phyloP scores from a whole-genome alignment of 768 basidiomycete genomes.

The Fomitopsis pulvina region DNA sequence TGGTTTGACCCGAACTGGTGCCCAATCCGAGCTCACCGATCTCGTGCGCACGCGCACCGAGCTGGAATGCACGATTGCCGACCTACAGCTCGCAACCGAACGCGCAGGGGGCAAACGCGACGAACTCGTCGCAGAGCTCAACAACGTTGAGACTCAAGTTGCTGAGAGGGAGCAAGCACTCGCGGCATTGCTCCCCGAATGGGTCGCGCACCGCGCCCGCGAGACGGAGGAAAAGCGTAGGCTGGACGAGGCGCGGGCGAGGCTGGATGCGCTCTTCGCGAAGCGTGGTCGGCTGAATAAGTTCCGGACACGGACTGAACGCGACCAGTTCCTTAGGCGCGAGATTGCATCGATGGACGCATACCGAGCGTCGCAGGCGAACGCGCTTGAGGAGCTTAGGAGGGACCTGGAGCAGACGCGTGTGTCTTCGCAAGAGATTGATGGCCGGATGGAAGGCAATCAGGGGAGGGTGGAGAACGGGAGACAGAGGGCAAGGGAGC shows the following conservation, averaged over 20 bases:
- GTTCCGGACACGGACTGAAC: constrained; percentile 76
- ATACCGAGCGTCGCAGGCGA: constrained; percentile 49
- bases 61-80: constrained; percentile 75
- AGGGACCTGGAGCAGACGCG: constrained; percentile 43
- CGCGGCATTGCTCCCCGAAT: constrained; percentile 60
- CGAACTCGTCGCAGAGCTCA: constrained; percentile 59
- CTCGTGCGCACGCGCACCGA: constrained; percentile 81
- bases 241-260: constrained; percentile 70
- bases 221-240: constrained; percentile 53
- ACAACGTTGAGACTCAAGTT: constrained; percentile 53
- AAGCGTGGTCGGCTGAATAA: constrained; percentile 88
- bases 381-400: constrained; percentile 47
- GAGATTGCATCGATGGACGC: constrained; percentile 68
- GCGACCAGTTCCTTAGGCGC: constrained; percentile 76
- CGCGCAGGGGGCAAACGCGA: constrained; percentile 59
- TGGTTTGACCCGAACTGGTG: constrained; percentile 62
- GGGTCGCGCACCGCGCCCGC: constrained; percentile 48
- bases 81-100: constrained; percentile 62
- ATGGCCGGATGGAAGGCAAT: constrained; percentile 49
- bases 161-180: constrained; percentile 55
- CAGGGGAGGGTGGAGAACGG: constrained; percentile 61
- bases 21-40: constrained; percentile 80
- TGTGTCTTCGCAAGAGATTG: constrained; percentile 47
- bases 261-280: constrained; percentile 68
- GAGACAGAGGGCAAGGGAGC: constrained; percentile 43